These are phyloP conservation scores for Lasiodiplodia hormozganensis DNA, from an alignment of 2,329 filamentous ascomycete species.

Conservation along the genomic window DNA sequence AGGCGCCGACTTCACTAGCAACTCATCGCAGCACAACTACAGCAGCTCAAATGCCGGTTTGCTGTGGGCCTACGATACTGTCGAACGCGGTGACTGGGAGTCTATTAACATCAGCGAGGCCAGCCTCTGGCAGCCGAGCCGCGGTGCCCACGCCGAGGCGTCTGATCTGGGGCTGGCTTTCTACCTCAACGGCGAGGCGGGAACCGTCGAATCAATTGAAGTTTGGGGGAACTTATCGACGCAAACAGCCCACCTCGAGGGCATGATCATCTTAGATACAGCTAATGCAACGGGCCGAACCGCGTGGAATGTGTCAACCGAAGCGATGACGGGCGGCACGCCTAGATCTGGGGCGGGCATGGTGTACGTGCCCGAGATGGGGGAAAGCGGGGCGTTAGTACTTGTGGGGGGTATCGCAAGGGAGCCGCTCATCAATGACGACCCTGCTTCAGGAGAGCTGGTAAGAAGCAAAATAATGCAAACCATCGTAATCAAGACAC, in stretches of 20 bases:
- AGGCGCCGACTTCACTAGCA: conserved; percentile 21
- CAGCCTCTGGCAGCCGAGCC: conserved; percentile 37
- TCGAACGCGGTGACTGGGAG: background rate
- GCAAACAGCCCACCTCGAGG: background rate
- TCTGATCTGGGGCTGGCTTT: conserved; percentile 47
- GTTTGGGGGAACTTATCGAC: conserved; percentile 11
- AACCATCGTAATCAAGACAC: too few species aligned
- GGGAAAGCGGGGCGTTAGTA: conserved; percentile 4
- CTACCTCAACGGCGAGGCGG: conserved; percentile 47
- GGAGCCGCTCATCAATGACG: background rate
- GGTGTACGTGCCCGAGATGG: background rate
- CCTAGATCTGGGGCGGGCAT: background rate
- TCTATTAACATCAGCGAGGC: background rate
- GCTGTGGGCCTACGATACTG: conserved; percentile 28
- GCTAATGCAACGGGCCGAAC: background rate
- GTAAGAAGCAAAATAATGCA: background rate
- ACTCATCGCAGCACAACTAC: background rate
- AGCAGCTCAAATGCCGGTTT: background rate
- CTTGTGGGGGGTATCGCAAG: conserved; percentile 1
- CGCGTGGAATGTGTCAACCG: conserved; percentile 5
- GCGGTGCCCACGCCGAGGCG: conserved; percentile 48
- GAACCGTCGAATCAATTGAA: background rate
- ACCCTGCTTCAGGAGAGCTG: conserved; percentile 15
- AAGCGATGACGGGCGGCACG: background rate
- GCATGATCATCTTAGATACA: conserved; percentile 8